Evolutionary conservation across 2,329 filamentous ascomycete species (phyloP), one percentile per base, ranked within the genome.

Genomic region (Cordyceps militaris): DNA sequence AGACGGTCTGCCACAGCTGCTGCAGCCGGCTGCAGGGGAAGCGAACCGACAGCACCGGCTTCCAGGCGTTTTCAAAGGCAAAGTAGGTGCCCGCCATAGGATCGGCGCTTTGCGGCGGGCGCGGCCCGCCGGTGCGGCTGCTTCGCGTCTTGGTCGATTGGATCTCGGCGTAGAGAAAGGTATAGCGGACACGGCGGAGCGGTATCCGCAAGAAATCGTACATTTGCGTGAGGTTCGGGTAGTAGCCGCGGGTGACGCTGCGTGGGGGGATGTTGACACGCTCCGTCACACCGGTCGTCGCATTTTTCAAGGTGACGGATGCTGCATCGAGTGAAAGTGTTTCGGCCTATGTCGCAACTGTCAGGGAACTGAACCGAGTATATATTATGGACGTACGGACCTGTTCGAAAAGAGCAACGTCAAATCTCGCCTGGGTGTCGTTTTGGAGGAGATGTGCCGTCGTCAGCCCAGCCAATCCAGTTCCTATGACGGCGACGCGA

Each of bases 201-300:
- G 69, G 68, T 13, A 85, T 71, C 2, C 71, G 74, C 3, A 86
- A 68, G 61, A 82, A 71, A 26, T 78, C 71, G 66, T 85, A 85
- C 76, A 86, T 79, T 26, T 73, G 71, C 61, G 74, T 75, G 50
- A 85, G 68, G 60, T 83, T 81, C 48, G 68, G 65, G 63, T 85
- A 84, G 66, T 80, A 85, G 21, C 73, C 71, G 8, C 65, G 68
- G 0, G 70, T 69, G 56, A 65, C 66, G 4, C 70, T 70, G 26
- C 73, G 71, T 67, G 72, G 72, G 4, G 73, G 73, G 4, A 75
- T 56, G 54, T 75, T 72, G 34, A 75, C 64, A 10, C 71, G 67
- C 60, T 75, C 73, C 8, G 62, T 61, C 1, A 56, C 16, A 43
- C 66, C 66, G 7, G 67, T 69, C 9, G 55, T 61, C 7, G 65